Base-by-base conservation (phyloP, 192 early-diverging fungal genomes). In the Coemansia guatemalensis region DNA sequence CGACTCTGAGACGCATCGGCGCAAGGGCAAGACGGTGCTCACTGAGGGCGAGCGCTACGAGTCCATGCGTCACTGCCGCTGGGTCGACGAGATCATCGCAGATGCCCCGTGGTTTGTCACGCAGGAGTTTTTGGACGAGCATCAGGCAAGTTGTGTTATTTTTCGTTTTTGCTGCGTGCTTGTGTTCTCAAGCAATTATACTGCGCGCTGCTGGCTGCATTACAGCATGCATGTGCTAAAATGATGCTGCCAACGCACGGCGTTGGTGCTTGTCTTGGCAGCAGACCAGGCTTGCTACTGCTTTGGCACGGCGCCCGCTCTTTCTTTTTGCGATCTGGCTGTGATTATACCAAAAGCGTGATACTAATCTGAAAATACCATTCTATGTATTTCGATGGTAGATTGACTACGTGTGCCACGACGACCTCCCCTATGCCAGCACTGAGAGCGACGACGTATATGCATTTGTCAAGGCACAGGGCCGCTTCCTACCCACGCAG, bases 321-420 rank as follows among this genome's bases (percentile, higher is more conserved):
- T 21, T 32, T 24, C 9, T 56, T 35, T 29, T 22, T 35, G 55
- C 14, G 14, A 53, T 20, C 26, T 53, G 14, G 21, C 21, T 53
- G 22, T 53, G 51, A 23, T 53, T 53, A 27, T 53, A 44, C 39
- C 39, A 44, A 17, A 12, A 3, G 3, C 2, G 39, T 44, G 39
- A 14, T 44, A 17, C 39, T 44, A 44, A 26, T n/a, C 56, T 22
- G 14, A 30, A 56, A n/a, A 41, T 9, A 35, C 23, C 50, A n/a
- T 44, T 44, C 39, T 44, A 12, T 44, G 39, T 44, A 17, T 44
- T 17, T 44, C 44, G 24, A 21, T 62, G 12, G 41, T 78, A 85
- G 71, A 90, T 93, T 53, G 90, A 93, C 61, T 93, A 90, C 67
- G 92, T 93, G 29, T 89, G 89, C 39, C 92, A 93, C 57, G 92